A percentile compares a stretch with the other conserved stretches of the same genome.
Evolutionary conservation across 2,329 filamentous ascomycete species (phyloP).

Genomic region (Ophiocordyceps polyrhachis-furcata): DNA sequence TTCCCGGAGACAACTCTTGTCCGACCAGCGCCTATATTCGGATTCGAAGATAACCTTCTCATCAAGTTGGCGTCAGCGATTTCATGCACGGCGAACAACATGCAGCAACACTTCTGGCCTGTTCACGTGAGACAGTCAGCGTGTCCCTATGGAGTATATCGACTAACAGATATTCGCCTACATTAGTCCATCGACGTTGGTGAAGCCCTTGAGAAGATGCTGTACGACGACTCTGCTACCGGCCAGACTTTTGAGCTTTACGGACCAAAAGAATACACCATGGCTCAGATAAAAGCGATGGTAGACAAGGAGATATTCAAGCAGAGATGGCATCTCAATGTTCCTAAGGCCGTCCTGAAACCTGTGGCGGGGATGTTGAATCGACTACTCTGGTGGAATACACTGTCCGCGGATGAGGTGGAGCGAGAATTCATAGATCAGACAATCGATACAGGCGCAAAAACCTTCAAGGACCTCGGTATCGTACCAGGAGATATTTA

Average conservation of each 20-base stretch:
- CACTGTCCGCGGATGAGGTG: conserved; percentile 65
- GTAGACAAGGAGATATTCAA: conserved; percentile 90
- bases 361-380: conserved; percentile 59
- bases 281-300: conserved; percentile 66
- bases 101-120: conserved; percentile 79
- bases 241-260: conserved; percentile 88
- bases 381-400: conserved; percentile 75
- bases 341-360: conserved; percentile 67
- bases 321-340: conserved; percentile 73
- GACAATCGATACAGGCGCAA: conserved; percentile 71
- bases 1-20: conserved; percentile 97
- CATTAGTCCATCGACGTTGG: conserved; percentile 79
- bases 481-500: conserved; percentile 78
- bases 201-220: conserved; percentile 71
- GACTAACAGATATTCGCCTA: too few relatives aligned
- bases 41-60: conserved; percentile 83
- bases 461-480: conserved; percentile 86
- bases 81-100: conserved; percentile 82
- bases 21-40: conserved; percentile 81
- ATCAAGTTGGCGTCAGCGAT: conserved; percentile 64
- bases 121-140: conserved; percentile 71
- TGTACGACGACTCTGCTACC: conserved; percentile 77
- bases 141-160: too few relatives aligned
- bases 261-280: conserved; percentile 82
- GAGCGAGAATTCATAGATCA: conserved; percentile 91